Conservation (phyloP, 345 rosid genomes). For the Salix brachista region DNA sequence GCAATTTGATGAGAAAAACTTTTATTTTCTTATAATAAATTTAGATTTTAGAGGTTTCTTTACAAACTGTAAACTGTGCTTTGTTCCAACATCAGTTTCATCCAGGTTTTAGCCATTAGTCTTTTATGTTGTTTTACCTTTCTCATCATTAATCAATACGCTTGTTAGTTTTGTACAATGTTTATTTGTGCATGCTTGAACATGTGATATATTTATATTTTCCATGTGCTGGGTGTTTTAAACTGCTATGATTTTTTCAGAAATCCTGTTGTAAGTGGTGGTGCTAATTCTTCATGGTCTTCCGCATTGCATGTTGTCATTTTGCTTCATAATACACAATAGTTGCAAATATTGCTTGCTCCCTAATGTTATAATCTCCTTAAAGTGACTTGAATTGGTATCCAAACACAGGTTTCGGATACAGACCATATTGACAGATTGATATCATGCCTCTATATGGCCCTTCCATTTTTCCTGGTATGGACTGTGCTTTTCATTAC, state of each 20-base stretch:
- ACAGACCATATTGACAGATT: constrained; percentile 90
- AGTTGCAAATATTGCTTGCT: not conserved
- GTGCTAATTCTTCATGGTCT: not conserved
- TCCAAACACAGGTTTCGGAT: constrained; percentile 68
- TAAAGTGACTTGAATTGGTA: not conserved
- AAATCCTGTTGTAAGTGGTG: not conserved
- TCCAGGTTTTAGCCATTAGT: not conserved
- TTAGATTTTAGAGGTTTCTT: not conserved
- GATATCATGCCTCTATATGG: constrained; percentile 89
- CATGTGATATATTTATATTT: not conserved
- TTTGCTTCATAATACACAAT: not conserved
- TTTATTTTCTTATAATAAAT: not conserved
- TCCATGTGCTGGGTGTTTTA: not conserved
- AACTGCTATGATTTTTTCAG: not conserved
- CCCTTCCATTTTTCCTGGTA: constrained; percentile 95
- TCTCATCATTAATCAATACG: not conserved
- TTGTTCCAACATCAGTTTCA: not conserved
- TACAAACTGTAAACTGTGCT: not conserved
- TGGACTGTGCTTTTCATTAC: constrained; percentile 2
- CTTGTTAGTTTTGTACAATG: not conserved
- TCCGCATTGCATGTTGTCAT: not conserved
- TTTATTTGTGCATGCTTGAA: not conserved
- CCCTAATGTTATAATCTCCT: not conserved
- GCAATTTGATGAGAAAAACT: not conserved
- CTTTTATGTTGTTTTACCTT: not conserved